phyloP scores from a whole-genome alignment of 345 rosid species.

The Eucalyptus leucophloia region DNA sequence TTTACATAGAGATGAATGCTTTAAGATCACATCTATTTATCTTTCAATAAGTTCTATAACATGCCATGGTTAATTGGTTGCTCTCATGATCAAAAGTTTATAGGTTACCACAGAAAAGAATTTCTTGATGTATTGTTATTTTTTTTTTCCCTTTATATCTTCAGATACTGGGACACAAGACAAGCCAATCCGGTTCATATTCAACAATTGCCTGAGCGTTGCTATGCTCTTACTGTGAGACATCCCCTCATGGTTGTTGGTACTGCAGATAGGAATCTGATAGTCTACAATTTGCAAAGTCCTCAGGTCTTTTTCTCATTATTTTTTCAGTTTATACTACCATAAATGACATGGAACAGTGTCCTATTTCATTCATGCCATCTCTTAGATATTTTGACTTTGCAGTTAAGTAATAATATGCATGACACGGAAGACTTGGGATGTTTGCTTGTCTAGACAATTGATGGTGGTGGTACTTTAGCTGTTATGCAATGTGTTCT shows the following conservation, averaged over 20 bases:
- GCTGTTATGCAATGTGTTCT: background rate
- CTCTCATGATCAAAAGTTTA: background rate
- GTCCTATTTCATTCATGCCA: background rate
- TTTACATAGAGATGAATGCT: background rate
- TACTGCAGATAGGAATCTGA: conserved; percentile 89
- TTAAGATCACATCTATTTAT: background rate
- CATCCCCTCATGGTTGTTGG: conserved; percentile 96
- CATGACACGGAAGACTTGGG: background rate
- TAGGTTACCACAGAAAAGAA: background rate
- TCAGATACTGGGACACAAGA: conserved; percentile 93
- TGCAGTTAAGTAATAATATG: background rate
- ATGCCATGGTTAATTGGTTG: background rate
- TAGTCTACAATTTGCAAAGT: conserved; percentile 73
- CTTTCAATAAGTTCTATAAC: background rate
- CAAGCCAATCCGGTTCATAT: conserved; percentile 82
- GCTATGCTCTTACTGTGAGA: conserved; percentile 73
- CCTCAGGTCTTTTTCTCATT: conserved; percentile 58
- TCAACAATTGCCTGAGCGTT: conserved; percentile 93
- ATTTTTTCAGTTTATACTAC: background rate
- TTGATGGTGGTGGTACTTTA: background rate
- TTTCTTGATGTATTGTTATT: background rate
- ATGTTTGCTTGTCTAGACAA: background rate
- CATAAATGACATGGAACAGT: background rate
- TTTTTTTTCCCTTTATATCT: background rate
- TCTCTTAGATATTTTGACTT: background rate